phyloP scores from a whole-genome alignment of 2,329 filamentous ascomycete genomes.

The Cadophora malorum region DNA sequence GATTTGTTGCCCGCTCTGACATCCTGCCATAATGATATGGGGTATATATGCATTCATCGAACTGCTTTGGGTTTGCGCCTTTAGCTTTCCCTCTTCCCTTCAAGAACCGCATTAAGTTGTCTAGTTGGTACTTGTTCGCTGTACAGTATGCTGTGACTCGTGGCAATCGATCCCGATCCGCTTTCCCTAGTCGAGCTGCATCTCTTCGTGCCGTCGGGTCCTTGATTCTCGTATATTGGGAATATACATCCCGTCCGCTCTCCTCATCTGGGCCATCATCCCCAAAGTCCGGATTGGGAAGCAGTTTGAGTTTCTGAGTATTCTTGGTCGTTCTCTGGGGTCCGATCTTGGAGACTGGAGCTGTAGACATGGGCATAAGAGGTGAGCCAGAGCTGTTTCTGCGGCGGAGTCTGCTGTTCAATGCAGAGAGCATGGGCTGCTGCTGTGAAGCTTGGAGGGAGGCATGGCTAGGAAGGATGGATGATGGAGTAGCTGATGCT shows the following conservation, averaged over 20 bases:
- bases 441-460: conserved; percentile 46
- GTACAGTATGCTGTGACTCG: conserved; percentile 97
- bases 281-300: conserved; percentile 86
- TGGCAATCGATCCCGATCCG: conserved; percentile 84
- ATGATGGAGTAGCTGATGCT: conserved; percentile 38
- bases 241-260: conserved; percentile 93
- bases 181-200: conserved; percentile 90
- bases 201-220: conserved; percentile 92
- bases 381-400: conserved; percentile 78
- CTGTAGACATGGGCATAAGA: conserved; percentile 46
- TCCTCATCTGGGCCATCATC: conserved; percentile 84
- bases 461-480: conserved; percentile 45
- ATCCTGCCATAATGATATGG: conserved; percentile 79
- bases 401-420: conserved; percentile 87
- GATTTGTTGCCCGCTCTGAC: conserved; percentile 42
- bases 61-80: conserved; percentile 85
- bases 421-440: conserved; percentile 72
- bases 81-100: conserved; percentile 82
- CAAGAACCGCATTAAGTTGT: conserved; percentile 86
- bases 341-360: conserved; percentile 73
- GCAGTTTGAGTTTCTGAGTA: conserved; percentile 94
- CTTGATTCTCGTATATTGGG: conserved; percentile 97
- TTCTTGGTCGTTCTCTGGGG: conserved; percentile 95
- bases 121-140: conserved; percentile 88
- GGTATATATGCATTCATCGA: conserved; percentile 97